Conservation (phyloP, 78 protist genomes). For the Protostelium mycophagum region DNA sequence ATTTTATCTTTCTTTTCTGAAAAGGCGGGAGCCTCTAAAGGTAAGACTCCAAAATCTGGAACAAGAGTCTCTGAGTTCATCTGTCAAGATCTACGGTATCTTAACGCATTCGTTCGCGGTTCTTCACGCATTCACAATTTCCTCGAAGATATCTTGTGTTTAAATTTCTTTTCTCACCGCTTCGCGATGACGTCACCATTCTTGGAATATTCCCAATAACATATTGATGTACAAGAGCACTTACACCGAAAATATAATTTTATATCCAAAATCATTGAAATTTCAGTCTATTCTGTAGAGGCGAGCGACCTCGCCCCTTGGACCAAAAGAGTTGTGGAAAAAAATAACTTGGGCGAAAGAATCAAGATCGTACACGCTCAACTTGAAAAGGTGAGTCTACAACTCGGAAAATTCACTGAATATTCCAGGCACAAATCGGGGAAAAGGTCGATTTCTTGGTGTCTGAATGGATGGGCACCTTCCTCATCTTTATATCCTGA, state of each 20-base stretch:
- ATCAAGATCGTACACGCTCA: conserved; percentile 35
- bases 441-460: conserved; percentile 69
- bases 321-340: conserved; percentile 36
- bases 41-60: too few species aligned
- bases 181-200: too few species aligned
- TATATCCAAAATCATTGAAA: too few species aligned
- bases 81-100: too few species aligned
- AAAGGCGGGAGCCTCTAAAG: conserved; percentile 29
- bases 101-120: too few species aligned
- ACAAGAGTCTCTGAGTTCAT: neutral
- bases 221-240: too few species aligned
- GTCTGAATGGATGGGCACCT: conserved; percentile 77
- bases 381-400: conserved; percentile 32
- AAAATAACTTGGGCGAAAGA: conserved; percentile 36
- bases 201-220: too few species aligned
- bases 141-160: too few species aligned
- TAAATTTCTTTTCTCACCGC: too few species aligned
- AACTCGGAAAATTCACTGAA: neutral
- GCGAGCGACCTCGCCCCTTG: conserved; percentile 70
- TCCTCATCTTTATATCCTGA: conserved; percentile 41
- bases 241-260: too few species aligned
- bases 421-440: conserved; percentile 16
- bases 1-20: conserved; percentile 29
- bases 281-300: conserved; percentile 74
- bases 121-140: too few species aligned